Percentiles rank a stretch among this genome's conserved stretches.
These are phyloP conservation scores for Xanthoparmelia taractica DNA, from an alignment of 495 filamentous ascomycete species.

Conservation along the genomic window DNA sequence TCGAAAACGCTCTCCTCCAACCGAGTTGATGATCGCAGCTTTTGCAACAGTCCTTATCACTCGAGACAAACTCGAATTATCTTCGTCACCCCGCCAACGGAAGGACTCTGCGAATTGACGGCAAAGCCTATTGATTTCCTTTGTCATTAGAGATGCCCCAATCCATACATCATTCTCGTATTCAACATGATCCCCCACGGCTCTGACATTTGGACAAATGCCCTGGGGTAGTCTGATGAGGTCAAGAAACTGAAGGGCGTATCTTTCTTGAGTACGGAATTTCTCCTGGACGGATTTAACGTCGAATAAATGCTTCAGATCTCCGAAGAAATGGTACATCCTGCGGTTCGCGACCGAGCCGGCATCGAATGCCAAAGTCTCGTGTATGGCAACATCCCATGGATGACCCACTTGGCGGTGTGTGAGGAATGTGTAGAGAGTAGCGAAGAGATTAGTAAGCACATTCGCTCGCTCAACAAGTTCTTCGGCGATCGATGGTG, in stretches of 20 bases:
- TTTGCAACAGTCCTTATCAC: constrained; percentile 73
- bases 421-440: constrained; percentile 94
- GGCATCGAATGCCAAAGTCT: constrained; percentile 82
- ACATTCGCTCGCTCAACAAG: constrained; percentile 95
- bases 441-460: constrained; percentile 86
- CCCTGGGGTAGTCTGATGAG: constrained; percentile 92
- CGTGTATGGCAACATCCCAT: constrained; percentile 71
- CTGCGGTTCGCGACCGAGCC: constrained; percentile 89
- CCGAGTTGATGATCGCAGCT: constrained; percentile 71
- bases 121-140: constrained; percentile 88
- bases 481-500: constrained; percentile 90
- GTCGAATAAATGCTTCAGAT: constrained; percentile 80
- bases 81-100: constrained; percentile 51
- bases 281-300: constrained; percentile 79
- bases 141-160: constrained; percentile 83
- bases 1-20: constrained; percentile 78
- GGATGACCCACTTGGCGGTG: constrained; percentile 92
- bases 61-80: constrained; percentile 52
- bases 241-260: constrained; percentile 89
- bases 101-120: constrained; percentile 84
- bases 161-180: constrained; percentile 99
- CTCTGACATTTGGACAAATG: constrained; percentile 87
- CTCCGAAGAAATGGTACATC: constrained; percentile 94
- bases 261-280: constrained; percentile 72
- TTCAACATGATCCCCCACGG: constrained; percentile 90